phyloP scores from a whole-genome alignment of 2,329 filamentous ascomycete species.

The Scedosporium minutisporum region DNA sequence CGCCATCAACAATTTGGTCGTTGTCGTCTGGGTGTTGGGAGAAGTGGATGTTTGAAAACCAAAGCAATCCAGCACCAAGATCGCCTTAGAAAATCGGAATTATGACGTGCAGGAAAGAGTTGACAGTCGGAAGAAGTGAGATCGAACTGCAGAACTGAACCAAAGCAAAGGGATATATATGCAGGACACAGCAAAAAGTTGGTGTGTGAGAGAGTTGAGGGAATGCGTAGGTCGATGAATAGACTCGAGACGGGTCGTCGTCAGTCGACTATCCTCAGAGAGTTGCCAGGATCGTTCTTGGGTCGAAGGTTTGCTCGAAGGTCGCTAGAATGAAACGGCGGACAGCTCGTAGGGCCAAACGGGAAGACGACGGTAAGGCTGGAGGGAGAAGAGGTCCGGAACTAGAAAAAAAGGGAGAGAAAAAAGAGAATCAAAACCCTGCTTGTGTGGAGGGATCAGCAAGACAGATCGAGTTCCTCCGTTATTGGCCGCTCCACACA shows the following conservation, averaged over 20 bases:
- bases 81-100: background rate
- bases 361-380: background rate
- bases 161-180: background rate
- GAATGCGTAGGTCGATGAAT: background rate
- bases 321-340: background rate
- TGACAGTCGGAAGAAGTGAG: background rate
- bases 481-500: background rate
- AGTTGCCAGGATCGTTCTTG: background rate
- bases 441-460: background rate
- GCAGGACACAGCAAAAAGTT: background rate
- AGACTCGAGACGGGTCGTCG: no score
- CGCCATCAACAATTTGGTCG: constrained; percentile 3
- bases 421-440: background rate
- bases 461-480: background rate
- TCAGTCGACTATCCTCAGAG: no score
- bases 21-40: background rate
- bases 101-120: background rate
- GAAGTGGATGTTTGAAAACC: background rate
- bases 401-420: background rate
- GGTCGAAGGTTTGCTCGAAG: background rate
- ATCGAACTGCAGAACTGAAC: background rate
- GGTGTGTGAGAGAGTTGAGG: background rate
- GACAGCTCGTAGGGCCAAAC: background rate
- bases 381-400: background rate
- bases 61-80: background rate